phyloP scores from a whole-genome alignment of 23 red algal species.

The Gracilaria domingensis region DNA sequence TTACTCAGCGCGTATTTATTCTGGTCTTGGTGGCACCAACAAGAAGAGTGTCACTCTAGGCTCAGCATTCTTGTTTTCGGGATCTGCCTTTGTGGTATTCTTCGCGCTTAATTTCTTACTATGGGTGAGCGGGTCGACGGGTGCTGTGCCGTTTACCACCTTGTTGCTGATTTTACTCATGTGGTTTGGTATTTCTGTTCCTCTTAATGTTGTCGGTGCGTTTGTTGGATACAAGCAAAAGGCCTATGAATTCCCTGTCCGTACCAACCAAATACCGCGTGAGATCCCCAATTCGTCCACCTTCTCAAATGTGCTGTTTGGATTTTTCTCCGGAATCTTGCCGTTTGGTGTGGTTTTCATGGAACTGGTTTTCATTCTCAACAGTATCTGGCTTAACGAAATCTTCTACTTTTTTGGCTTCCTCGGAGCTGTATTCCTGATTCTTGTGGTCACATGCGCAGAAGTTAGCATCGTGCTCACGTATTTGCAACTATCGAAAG shows the following conservation, averaged over 20 bases:
- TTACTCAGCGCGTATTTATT: conserved; percentile 82
- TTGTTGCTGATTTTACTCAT: conserved; percentile 85
- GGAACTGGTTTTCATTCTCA: conserved; percentile 95
- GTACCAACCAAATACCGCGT: conserved; percentile 95
- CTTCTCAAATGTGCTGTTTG: conserved; percentile 60
- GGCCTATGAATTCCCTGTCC: conserved; percentile 77
- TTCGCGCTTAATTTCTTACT: conserved; percentile 89
- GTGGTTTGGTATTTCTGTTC: conserved; percentile 98
- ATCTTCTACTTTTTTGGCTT: conserved; percentile 98
- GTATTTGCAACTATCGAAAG: conserved; percentile 86
- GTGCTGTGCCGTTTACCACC: conserved; percentile 89
- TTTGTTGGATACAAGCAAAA: conserved; percentile 87
- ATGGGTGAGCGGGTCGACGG: conserved; percentile 81
- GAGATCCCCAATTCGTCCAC: conserved; percentile 87
- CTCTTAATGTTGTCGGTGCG: conserved; percentile 86
- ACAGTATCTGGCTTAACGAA: conserved; percentile 83
- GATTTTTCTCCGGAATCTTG: conserved; percentile 78
- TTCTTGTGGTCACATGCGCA: conserved; percentile 76
- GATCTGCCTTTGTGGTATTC: conserved; percentile 80
- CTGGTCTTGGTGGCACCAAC: conserved; percentile 75
- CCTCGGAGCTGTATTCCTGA: conserved; percentile 67
- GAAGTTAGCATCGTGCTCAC: conserved; percentile 85
- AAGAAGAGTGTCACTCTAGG: conserved; percentile 87
- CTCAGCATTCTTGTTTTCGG: conserved; percentile 91
- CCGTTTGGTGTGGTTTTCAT: conserved; percentile 97